Evolutionary conservation across 2,329 filamentous ascomycete genomes (phyloP).

Genomic region (Sarocladium strictum): DNA sequence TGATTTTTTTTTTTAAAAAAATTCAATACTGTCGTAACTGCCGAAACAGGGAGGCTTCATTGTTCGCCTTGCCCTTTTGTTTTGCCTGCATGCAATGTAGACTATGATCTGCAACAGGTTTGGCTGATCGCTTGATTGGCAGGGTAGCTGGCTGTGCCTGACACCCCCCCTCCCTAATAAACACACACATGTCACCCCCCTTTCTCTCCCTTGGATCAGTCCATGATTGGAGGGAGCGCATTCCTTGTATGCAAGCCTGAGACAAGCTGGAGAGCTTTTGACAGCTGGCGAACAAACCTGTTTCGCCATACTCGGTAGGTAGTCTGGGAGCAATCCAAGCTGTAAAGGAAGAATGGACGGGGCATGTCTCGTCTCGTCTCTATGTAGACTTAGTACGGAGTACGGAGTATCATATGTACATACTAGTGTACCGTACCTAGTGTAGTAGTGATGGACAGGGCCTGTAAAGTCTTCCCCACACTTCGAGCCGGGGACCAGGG

Average conservation of each 20-base stretch:
- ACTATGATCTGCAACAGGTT: not conserved
- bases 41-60: not conserved
- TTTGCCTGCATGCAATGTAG: too few relatives aligned
- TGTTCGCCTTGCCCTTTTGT: not conserved
- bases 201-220: not conserved
- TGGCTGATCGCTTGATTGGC: too few relatives aligned
- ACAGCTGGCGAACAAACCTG: not conserved
- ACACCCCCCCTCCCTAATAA: not conserved
- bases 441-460: too few relatives aligned
- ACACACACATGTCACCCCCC: too few relatives aligned
- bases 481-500: not conserved
- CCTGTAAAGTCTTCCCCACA: not conserved
- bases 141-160: too few relatives aligned
- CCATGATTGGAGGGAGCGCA: not conserved
- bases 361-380: not conserved
- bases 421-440: too few relatives aligned
- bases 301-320: too few relatives aligned
- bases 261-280: conserved; percentile 6
- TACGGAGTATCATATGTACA: too few relatives aligned
- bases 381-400: not conserved
- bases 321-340: not conserved
- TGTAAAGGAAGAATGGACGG: not conserved
- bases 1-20: too few relatives aligned
- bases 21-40: not conserved
- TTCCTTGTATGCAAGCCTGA: not conserved